Evolutionary conservation across 495 filamentous ascomycete genomes (phyloP), one percentile per base, ranked within the genome.

Genomic region (Penicillium paradoxum): DNA sequence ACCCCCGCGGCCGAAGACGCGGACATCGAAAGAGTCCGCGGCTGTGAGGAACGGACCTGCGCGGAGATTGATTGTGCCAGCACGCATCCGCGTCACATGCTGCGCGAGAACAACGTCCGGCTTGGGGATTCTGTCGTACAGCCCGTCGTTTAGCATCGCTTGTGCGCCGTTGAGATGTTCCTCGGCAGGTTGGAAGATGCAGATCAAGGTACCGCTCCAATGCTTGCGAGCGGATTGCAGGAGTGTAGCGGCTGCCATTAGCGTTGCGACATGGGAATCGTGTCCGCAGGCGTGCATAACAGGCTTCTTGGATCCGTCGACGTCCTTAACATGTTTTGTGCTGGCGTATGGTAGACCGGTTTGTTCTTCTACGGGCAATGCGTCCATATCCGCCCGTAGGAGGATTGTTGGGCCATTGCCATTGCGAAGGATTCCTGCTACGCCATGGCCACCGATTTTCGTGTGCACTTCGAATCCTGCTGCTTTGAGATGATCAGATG

Each of bases 251-350:
- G 74, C 71, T 2, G 73, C 81, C 37, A 86, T 65, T 13, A 86
- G 64, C 14, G 57, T 60, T 0, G 77, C 65, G 10, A 84, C 72
- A 58, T 88, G 83, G 55, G 81, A 77, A 55, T 88, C 84, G 52
- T 88, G 83, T 1, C 83, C 83, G 63, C 83, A 86, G 27, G 84
- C 82, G 62, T 86, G 83, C 83, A 85, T 85, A 1, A 83, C 80
- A 0, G 80, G 78, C 39, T 68, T 64, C 0, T 8, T 4, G 2
- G 59, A 48, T 3, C 82, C 82, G 18, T 78, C 65, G 5, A 53
- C 54, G 55, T 78, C 70, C 43, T 73, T 73, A 6, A 63, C 56
- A 52, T 68, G 70, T 6, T 55, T 54, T 15, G 56, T 69, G 60
- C 79, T 83, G 0, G 80, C 77, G 56, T 85, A 86, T 10, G 68